Conservation (phyloP, 192 early-diverging fungal genomes). For the Phlyctochytrium planicorne region DNA sequence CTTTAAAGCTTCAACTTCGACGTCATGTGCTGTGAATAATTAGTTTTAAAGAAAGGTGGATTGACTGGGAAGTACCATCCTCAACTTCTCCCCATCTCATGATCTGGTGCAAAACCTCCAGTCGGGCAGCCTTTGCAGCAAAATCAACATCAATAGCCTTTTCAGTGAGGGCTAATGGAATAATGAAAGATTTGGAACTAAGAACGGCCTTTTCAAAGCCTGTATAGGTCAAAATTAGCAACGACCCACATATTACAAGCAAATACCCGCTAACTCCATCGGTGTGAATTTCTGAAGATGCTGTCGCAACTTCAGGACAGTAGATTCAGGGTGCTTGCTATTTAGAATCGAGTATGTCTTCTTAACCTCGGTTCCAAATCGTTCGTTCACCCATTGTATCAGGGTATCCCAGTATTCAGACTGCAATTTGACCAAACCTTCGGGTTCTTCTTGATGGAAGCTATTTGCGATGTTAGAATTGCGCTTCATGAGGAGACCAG, state of each 20-base stretch:
- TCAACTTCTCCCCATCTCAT: constrained; percentile 89
- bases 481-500: constrained; percentile 8
- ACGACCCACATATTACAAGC: too few relatives aligned
- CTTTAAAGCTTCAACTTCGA: neutral
- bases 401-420: constrained; percentile 76
- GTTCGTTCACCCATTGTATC: constrained; percentile 67
- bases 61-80: constrained; percentile 63
- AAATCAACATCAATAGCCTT: constrained; percentile 68
- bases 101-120: constrained; percentile 87
- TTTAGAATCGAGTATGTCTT: constrained; percentile 72
- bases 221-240: neutral
- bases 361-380: constrained; percentile 67
- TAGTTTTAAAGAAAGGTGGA: neutral
- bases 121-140: constrained; percentile 74
- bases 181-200: constrained; percentile 86
- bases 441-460: constrained; percentile 79
- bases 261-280: constrained; percentile 18
- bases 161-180: constrained; percentile 85
- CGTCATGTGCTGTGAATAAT: neutral
- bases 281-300: constrained; percentile 2
- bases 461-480: constrained; percentile 22
- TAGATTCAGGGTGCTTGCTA: constrained; percentile 62
- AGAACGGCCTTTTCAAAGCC: constrained; percentile 88
- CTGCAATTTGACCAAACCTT: constrained; percentile 78
- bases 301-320: constrained; percentile 55